phyloP scores from a whole-genome alignment of 2,329 filamentous ascomycete species.

The Ascochyta clinopodiicola region DNA sequence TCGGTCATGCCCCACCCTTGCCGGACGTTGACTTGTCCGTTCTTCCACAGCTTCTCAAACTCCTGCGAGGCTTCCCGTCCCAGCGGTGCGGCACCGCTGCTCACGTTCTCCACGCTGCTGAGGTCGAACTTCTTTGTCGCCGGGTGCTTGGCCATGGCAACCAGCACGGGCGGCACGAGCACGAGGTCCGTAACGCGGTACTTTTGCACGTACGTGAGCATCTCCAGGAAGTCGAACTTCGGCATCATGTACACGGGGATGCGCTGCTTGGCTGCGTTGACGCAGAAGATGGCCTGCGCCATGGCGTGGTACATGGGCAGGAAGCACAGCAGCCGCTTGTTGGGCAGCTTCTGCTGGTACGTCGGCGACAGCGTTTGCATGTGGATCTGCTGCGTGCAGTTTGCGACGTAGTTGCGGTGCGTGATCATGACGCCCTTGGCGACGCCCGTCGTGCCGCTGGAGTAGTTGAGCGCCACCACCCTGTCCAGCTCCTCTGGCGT shows the following conservation, averaged over 20 bases:
- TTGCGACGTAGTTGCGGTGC: constrained; percentile 78
- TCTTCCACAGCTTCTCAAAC: constrained; percentile 63
- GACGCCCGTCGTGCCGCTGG: constrained; percentile 77
- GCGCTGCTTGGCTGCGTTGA: constrained; percentile 62
- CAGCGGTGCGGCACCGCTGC: constrained; percentile 72
- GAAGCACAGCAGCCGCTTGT: constrained; percentile 65
- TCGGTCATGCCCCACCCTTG: constrained; percentile 94
- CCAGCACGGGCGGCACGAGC: constrained; percentile 77
- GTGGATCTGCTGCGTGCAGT: constrained; percentile 66
- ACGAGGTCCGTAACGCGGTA: constrained; percentile 72
- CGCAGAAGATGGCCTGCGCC: constrained; percentile 72
- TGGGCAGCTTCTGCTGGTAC: constrained; percentile 53
- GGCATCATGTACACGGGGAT: constrained; percentile 79
- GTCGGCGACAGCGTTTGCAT: constrained; percentile 57
- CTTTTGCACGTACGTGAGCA: constrained; percentile 71
- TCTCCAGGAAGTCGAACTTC: constrained; percentile 75
- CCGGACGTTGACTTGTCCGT: constrained; percentile 59
- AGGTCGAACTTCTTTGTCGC: constrained; percentile 71
- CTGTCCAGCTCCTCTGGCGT: constrained; percentile 57
- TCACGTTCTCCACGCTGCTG: constrained; percentile 66
- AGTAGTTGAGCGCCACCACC: constrained; percentile 78
- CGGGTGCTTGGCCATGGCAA: constrained; percentile 75
- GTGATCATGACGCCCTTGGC: constrained; percentile 85
- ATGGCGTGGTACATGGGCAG: constrained; percentile 66
- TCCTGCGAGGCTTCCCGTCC: constrained; percentile 55